phyloP scores from a whole-genome alignment of 345 rosid genomes.

The Eucalyptus regnans region DNA sequence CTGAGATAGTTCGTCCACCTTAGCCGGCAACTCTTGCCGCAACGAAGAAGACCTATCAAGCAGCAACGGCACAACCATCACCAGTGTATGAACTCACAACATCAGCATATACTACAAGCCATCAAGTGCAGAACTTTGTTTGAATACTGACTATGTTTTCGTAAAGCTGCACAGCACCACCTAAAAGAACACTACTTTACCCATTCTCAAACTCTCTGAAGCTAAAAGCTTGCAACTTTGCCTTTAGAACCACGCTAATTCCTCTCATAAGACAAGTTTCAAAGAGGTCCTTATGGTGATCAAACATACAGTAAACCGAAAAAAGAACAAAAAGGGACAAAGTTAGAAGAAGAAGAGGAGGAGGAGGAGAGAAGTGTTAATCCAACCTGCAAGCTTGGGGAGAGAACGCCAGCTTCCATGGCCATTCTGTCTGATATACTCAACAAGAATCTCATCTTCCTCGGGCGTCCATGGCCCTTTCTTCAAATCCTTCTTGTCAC shows the following conservation, averaged over 20 bases:
- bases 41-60: slow-evolving; percentile 67
- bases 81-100: neutral
- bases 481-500: slow-evolving; percentile 79
- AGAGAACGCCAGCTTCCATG: slow-evolving; percentile 98
- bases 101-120: neutral
- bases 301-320: neutral
- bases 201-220: neutral
- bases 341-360: neutral
- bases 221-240: neutral
- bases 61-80: neutral
- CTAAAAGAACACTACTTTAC: neutral
- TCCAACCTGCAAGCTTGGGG: slow-evolving; percentile 68
- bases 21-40: slow-evolving; percentile 97
- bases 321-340: neutral
- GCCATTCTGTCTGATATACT: slow-evolving; percentile 61
- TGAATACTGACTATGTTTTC: neutral
- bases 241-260: neutral
- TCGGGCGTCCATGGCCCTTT: slow-evolving; percentile 98
- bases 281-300: neutral
- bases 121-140: neutral
- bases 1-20: slow-evolving; percentile 95
- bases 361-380: neutral
- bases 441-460: slow-evolving; percentile 76
- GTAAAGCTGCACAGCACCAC: neutral
- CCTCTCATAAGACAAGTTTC: neutral